Conservation (phyloP, 169 alveolate genomes). For the Eimeria praecox region DNA sequence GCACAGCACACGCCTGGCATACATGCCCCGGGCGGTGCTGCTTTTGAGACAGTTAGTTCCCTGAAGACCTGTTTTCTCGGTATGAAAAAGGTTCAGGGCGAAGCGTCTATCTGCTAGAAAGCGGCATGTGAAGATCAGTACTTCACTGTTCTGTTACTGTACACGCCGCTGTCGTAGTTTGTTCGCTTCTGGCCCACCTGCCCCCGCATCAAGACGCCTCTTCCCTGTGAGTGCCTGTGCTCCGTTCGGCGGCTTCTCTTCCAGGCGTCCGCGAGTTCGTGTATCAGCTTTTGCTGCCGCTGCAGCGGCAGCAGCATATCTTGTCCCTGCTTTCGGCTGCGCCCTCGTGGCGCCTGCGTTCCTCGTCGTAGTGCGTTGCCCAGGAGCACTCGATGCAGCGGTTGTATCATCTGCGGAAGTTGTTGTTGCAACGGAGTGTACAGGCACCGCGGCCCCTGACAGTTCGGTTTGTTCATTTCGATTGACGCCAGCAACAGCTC, state of each 20-base stretch:
- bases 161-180: conserved; percentile 6
- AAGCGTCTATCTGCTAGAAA: too few relatives aligned
- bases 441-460: not conserved
- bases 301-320: not conserved
- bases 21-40: too few relatives aligned
- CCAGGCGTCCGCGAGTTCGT: not conserved
- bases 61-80: too few relatives aligned
- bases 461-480: not conserved
- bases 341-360: not conserved
- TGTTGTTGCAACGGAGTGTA: not conserved
- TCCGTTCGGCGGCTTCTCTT: not conserved
- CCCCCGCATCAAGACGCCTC: not conserved
- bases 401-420: not conserved
- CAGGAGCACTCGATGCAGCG: conserved; percentile 12
- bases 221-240: conserved; percentile 6
- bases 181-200: not conserved
- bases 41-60: too few relatives aligned
- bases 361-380: not conserved
- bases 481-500: not conserved
- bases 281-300: conserved; percentile 9
- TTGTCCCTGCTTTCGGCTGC: not conserved
- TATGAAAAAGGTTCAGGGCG: too few relatives aligned
- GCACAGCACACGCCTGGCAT: too few relatives aligned
- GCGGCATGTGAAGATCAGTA: too few relatives aligned
- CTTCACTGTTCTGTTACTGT: too few relatives aligned